Conservation (phyloP, 495 filamentous ascomycete genomes). For the Glutinoglossum americanum region DNA sequence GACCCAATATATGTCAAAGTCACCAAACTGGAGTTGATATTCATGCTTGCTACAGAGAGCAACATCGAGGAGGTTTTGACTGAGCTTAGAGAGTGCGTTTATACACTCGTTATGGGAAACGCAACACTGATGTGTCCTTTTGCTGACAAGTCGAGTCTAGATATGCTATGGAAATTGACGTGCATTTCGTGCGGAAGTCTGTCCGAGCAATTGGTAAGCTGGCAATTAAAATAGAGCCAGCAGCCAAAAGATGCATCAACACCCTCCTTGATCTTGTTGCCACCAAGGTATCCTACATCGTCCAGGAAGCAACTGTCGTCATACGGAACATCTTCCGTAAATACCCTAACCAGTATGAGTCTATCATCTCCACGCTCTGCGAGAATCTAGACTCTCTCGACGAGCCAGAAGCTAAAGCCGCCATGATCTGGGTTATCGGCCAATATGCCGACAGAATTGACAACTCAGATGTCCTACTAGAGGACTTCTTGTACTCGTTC, state of each 20-base stretch:
- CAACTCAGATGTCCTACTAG: slow-evolving; percentile 78
- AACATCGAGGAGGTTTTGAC: slow-evolving; percentile 94
- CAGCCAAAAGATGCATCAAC: slow-evolving; percentile 75
- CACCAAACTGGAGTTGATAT: slow-evolving; percentile 94
- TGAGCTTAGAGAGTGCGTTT: slow-evolving; percentile 64
- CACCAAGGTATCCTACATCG: slow-evolving; percentile 99
- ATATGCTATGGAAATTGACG: slow-evolving; percentile 94
- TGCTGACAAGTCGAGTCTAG: slow-evolving; percentile 15
- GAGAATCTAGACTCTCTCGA: slow-evolving; percentile 93
- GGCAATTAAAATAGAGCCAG: slow-evolving; percentile 96
- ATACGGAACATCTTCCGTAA: slow-evolving; percentile 99
- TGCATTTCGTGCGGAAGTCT: slow-evolving; percentile 94
- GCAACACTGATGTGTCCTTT: neutral
- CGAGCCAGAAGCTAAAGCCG: slow-evolving; percentile 96
- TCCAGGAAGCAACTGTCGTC: slow-evolving; percentile 98
- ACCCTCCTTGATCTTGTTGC: slow-evolving; percentile 81
- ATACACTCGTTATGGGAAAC: neutral
- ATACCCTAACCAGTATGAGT: slow-evolving; percentile 96
- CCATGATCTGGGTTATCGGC: slow-evolving; percentile 99
- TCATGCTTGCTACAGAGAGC: slow-evolving; percentile 91
- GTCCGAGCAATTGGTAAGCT: slow-evolving; percentile 95
- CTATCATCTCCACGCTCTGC: slow-evolving; percentile 86
- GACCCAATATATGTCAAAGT: slow-evolving; percentile 99
- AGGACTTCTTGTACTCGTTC: slow-evolving; percentile 88
- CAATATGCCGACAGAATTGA: slow-evolving; percentile 96